Conservation (phyloP, 306 rosid species). For the Crotalaria pallida region DNA sequence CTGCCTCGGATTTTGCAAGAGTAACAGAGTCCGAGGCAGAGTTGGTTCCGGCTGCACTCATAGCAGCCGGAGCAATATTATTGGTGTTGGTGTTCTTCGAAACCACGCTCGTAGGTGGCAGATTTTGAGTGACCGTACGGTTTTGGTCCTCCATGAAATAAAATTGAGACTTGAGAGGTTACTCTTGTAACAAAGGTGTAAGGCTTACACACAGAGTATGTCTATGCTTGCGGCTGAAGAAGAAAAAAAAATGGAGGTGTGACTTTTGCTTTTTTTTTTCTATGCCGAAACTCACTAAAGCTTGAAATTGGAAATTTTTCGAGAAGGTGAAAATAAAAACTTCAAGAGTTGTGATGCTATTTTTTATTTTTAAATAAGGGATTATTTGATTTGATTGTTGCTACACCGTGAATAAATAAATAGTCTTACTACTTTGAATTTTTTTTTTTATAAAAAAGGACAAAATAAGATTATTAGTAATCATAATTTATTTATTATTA, state of each 20-base stretch:
- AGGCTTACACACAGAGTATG: background rate
- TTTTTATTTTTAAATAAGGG: background rate
- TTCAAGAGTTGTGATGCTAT: background rate
- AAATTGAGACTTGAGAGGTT: background rate
- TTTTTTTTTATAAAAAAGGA: constrained; percentile 17
- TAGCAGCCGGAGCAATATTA: background rate
- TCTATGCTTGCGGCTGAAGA: too few relatives aligned
- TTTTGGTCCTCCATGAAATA: constrained; percentile 25
- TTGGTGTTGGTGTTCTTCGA: background rate
- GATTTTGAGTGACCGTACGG: background rate
- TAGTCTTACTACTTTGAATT: background rate
- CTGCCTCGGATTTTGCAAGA: background rate
- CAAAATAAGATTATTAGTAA: constrained; percentile 8
- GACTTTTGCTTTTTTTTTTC: background rate
- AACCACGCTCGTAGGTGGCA: background rate
- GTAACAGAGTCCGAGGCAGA: background rate
- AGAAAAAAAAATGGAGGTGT: too few relatives aligned
- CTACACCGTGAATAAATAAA: background rate
- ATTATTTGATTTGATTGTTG: background rate
- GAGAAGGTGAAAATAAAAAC: constrained; percentile 10
- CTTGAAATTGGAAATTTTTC: constrained; percentile 17
- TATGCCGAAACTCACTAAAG: background rate
- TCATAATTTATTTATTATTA: constrained; percentile 13
- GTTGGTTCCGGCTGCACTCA: background rate
- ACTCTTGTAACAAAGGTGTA: background rate